Evolutionary conservation across 306 rosid species (phyloP).

Genomic region (Castanea sativa): DNA sequence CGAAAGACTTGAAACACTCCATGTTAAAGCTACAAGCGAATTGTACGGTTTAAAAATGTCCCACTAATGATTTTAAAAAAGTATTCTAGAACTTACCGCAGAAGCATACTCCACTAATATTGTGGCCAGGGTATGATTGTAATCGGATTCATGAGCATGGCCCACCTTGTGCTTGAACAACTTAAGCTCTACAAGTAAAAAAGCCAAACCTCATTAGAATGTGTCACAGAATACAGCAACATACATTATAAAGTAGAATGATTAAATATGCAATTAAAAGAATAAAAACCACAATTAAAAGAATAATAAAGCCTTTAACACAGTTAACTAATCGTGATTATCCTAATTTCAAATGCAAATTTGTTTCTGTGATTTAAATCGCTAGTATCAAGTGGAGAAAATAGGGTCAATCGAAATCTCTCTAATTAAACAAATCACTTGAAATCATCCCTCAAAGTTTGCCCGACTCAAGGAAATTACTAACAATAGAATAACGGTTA

Average conservation of each 20-base stretch:
- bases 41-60: not conserved
- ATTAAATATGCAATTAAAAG: not conserved
- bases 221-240: not conserved
- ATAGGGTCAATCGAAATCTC: not conserved
- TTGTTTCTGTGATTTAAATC: not conserved
- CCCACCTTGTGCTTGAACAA: constrained; percentile 15
- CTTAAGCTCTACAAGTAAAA: constrained; percentile 48
- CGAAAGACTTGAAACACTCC: constrained; percentile 9
- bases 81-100: constrained; percentile 50
- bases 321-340: not conserved
- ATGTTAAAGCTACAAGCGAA: constrained; percentile 1
- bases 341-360: not conserved
- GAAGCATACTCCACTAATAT: constrained; percentile 81
- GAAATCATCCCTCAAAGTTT: not conserved
- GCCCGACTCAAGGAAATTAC: too few relatives aligned
- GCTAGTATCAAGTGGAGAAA: not conserved
- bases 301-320: not conserved
- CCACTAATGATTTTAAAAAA: not conserved
- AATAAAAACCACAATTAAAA: not conserved
- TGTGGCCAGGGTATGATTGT: constrained; percentile 78
- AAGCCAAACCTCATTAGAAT: not conserved
- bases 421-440: not conserved
- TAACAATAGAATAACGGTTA: too few relatives aligned
- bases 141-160: constrained; percentile 17
- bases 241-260: not conserved